A percentile compares a stretch with the other conserved stretches of the same genome.
These are phyloP conservation scores for Sporothrix humicola DNA, from an alignment of 2,329 filamentous ascomycete species.

Conservation along the genomic window DNA sequence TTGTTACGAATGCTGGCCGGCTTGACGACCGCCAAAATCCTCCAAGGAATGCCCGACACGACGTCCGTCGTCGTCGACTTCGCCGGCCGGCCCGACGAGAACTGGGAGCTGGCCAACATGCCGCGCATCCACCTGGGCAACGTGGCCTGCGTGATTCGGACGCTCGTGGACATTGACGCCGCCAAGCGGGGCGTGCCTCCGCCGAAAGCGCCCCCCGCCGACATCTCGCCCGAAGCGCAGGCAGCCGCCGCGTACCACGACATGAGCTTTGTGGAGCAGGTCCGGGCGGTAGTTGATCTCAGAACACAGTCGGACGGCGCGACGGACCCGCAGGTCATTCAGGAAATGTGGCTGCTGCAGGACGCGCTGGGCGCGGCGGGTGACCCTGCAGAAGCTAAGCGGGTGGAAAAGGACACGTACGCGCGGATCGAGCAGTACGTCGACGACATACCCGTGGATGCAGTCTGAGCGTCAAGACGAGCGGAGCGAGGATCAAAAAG, in stretches of 20 bases:
- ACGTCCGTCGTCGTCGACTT: not conserved
- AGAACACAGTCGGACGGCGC: slow-evolving; percentile 36
- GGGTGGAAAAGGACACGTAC: not conserved
- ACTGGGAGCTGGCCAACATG: not conserved
- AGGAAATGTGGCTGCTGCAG: slow-evolving; percentile 36
- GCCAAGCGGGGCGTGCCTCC: not conserved
- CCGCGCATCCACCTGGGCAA: slow-evolving; percentile 4
- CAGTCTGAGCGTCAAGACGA: not conserved
- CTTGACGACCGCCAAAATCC: not conserved
- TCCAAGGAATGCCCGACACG: not conserved
- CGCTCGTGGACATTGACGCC: slow-evolving; percentile 3
- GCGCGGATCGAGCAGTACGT: slow-evolving; percentile 18
- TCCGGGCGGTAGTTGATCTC: slow-evolving; percentile 22
- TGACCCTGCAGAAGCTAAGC: not conserved
- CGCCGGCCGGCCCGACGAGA: slow-evolving; percentile 5
- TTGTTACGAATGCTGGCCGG: not conserved
- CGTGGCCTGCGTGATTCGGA: slow-evolving; percentile 22
- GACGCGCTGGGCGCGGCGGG: not conserved
- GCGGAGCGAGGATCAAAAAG: no score
- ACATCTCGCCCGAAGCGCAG: not conserved
- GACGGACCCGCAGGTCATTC: slow-evolving; percentile 35
- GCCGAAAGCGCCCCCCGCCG: no score
- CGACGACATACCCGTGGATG: not conserved
- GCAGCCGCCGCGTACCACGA: not conserved
- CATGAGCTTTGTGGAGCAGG: not conserved